Conservation (phyloP, 2,329 filamentous ascomycete genomes). For the Penicillium italicum region DNA sequence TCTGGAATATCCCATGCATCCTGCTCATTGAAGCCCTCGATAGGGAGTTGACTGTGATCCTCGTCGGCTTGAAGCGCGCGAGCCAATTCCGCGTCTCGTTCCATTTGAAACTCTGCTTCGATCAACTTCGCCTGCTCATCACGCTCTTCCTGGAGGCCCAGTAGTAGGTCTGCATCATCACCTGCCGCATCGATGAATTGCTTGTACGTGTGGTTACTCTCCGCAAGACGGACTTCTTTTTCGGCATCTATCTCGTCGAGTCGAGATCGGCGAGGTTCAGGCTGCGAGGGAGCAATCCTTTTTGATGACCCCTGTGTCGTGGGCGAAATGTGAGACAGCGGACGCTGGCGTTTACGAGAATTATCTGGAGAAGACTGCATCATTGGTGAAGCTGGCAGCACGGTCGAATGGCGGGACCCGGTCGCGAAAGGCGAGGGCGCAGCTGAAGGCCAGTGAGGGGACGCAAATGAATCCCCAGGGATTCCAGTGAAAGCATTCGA, state of each 20-base stretch:
- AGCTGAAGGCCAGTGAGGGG: conserved; percentile 15
- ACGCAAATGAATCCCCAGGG: not conserved
- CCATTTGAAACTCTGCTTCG: conserved; percentile 9
- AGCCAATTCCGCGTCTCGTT: conserved; percentile 39
- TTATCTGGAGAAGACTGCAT: not conserved
- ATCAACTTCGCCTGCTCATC: conserved; percentile 14
- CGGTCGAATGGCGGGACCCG: not conserved
- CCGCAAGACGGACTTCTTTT: conserved; percentile 2
- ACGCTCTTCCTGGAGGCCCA: conserved; percentile 30
- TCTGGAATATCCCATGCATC: conserved; percentile 12
- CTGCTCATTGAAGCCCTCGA: not conserved
- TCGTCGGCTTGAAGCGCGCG: conserved; percentile 34
- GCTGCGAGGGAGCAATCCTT: conserved; percentile 6
- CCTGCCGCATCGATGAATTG: conserved; percentile 4
- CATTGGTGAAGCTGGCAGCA: not conserved
- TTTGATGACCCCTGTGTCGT: conserved; percentile 12
- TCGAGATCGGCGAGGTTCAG: conserved; percentile 1
- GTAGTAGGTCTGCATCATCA: conserved; percentile 4
- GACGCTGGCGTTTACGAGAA: conserved; percentile 19
- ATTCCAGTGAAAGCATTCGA: not conserved
- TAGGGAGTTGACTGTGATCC: not conserved
- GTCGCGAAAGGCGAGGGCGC: conserved; percentile 17
- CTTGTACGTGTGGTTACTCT: conserved; percentile 2
- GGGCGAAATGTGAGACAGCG: conserved; percentile 11
- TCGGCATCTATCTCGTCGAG: conserved; percentile 10